These are phyloP conservation scores for Thielaviopsis punctulata DNA, from an alignment of 2,329 filamentous ascomycete species.

Conservation along the genomic window DNA sequence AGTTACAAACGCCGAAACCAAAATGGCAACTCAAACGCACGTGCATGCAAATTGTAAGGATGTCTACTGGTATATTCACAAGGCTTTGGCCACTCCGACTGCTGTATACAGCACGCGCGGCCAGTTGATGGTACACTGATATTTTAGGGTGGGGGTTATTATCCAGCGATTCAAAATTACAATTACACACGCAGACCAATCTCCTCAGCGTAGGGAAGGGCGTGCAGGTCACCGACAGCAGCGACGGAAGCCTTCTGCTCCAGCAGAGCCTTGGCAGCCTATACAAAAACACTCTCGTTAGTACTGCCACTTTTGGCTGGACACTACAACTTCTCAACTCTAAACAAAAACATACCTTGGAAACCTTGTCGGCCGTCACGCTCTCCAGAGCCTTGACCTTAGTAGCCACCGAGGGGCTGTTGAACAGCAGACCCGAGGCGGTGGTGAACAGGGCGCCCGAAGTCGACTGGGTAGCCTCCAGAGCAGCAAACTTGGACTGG, in stretches of 20 bases:
- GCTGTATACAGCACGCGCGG: conserved; percentile 1
- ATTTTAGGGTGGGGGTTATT: conserved; percentile 11
- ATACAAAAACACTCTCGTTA: conserved; percentile 19
- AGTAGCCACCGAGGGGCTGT: conserved; percentile 66
- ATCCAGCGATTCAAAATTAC: conserved; percentile 13
- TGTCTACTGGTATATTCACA: conserved; percentile 32
- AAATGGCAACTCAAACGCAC: not conserved
- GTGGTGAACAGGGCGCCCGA: conserved; percentile 65
- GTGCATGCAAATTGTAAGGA: conserved; percentile 12
- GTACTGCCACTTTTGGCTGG: conserved; percentile 2
- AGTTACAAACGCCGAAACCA: too few relatives aligned
- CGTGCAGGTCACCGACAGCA: conserved; percentile 77
- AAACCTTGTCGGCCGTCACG: conserved; percentile 65
- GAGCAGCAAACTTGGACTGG: conserved; percentile 79
- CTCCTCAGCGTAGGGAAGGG: conserved; percentile 84
- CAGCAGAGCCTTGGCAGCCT: conserved; percentile 79
- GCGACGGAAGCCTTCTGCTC: conserved; percentile 80
- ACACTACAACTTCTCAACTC: not conserved
- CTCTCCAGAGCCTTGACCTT: conserved; percentile 61
- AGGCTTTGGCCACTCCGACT: conserved; percentile 18
- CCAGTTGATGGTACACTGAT: conserved; percentile 14
- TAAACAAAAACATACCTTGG: not conserved
- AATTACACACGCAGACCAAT: conserved; percentile 85
- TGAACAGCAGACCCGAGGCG: conserved; percentile 67
- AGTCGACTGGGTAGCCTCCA: conserved; percentile 66